Percentiles rank a stretch among this genome's conserved stretches.
These are phyloP conservation scores for Penicillium manginii DNA, from an alignment of 495 filamentous ascomycete genomes.

Conservation along the genomic window DNA sequence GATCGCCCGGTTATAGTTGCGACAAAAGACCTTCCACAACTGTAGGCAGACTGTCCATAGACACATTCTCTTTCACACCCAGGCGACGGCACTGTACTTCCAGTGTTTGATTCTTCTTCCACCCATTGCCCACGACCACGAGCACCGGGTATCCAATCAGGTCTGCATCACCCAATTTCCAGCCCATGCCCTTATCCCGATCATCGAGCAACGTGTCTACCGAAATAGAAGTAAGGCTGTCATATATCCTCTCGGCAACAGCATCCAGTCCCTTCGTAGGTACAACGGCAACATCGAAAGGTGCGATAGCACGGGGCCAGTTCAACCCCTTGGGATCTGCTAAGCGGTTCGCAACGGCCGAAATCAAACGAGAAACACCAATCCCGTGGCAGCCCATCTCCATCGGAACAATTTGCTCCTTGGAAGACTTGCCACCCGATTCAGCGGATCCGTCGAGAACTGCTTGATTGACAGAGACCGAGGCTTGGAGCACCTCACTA, in stretches of 20 bases:
- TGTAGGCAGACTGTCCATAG: constrained; percentile 36
- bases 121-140: constrained; percentile 74
- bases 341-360: constrained; percentile 76
- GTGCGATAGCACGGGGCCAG: constrained; percentile 87
- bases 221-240: constrained; percentile 43
- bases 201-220: constrained; percentile 79
- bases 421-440: constrained; percentile 17
- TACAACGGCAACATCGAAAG: constrained; percentile 79
- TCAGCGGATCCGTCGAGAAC: constrained; percentile 22
- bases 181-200: constrained; percentile 67
- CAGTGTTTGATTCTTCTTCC: constrained; percentile 62
- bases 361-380: constrained; percentile 88
- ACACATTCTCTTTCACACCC: constrained; percentile 50
- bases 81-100: constrained; percentile 81
- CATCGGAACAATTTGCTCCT: constrained; percentile 55
- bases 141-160: constrained; percentile 86
- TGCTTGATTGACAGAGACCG: constrained; percentile 48
- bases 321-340: constrained; percentile 76
- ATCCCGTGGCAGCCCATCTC: constrained; percentile 98
- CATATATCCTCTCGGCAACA: constrained; percentile 63
- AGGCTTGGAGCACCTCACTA: constrained; percentile 70
- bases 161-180: constrained; percentile 89
- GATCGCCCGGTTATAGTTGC: constrained; percentile 34
- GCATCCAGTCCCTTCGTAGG: constrained; percentile 51
- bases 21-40: constrained; percentile 48